phyloP scores from a whole-genome alignment of 306 rosid genomes.

The Comarum palustre region DNA sequence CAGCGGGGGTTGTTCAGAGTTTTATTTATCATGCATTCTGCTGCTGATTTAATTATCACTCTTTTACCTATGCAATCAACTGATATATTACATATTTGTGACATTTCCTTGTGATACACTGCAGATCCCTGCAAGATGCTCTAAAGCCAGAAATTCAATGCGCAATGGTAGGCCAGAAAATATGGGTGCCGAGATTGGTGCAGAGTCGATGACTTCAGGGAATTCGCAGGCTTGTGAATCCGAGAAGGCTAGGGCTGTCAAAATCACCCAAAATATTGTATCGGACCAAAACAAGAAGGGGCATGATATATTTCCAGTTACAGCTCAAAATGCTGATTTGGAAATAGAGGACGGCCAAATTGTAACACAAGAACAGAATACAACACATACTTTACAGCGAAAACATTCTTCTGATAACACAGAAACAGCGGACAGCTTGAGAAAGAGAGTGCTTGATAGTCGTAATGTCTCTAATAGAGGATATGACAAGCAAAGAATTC shows the following conservation, averaged over 20 bases:
- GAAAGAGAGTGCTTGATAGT: constrained; percentile 21
- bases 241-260: constrained; percentile 17
- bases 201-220: constrained; percentile 28
- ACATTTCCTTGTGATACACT: constrained; percentile 33
- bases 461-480: constrained; percentile 26
- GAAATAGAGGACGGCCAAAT: constrained; percentile 61
- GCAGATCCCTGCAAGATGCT: constrained; percentile 52
- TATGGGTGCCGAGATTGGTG: constrained; percentile 33
- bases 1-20: background rate
- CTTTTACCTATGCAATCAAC: background rate
- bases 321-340: constrained; percentile 33
- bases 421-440: constrained; percentile 13
- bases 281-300: constrained; percentile 24
- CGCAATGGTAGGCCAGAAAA: constrained; percentile 35
- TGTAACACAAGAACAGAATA: constrained; percentile 36
- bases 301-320: constrained; percentile 30
- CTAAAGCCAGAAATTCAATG: constrained; percentile 28
- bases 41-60: background rate
- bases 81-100: constrained; percentile 22
- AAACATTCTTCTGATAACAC: constrained; percentile 32
- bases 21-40: constrained; percentile 3
- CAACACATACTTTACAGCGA: constrained; percentile 21
- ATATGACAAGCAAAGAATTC: constrained; percentile 51
- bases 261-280: constrained; percentile 8
- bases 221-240: constrained; percentile 27